phyloP scores from a whole-genome alignment of 2,329 filamentous ascomycete genomes.

The Penicillium sp. region DNA sequence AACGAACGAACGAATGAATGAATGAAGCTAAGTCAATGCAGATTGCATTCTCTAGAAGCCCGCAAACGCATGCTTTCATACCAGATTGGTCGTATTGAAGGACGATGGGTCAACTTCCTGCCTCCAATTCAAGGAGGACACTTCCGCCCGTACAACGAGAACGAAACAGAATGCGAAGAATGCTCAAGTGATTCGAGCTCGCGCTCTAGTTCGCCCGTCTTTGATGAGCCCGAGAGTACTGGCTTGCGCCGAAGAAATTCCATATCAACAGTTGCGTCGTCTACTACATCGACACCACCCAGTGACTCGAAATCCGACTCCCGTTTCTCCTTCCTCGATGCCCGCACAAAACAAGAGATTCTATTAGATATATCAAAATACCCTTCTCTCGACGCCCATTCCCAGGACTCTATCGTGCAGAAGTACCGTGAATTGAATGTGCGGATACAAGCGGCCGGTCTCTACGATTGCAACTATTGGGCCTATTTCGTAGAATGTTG shows the following conservation, averaged over 20 bases:
- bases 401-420: constrained; percentile 68
- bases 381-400: constrained; percentile 67
- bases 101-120: constrained; percentile 79
- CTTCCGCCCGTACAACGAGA: constrained; percentile 57
- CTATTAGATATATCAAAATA: constrained; percentile 75
- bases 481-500: constrained; percentile 71
- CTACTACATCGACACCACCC: constrained; percentile 24
- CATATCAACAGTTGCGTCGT: constrained; percentile 23
- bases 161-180: constrained; percentile 35
- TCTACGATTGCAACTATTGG: constrained; percentile 80
- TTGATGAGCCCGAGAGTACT: constrained; percentile 46
- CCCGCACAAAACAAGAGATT: constrained; percentile 69
- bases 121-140: constrained; percentile 88
- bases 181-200: constrained; percentile 53
- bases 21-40: background rate
- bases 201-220: constrained; percentile 54
- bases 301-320: constrained; percentile 26
- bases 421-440: constrained; percentile 79
- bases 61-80: constrained; percentile 73
- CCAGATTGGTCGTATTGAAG: constrained; percentile 76
- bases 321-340: constrained; percentile 63
- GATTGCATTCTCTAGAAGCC: constrained; percentile 77
- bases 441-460: constrained; percentile 66
- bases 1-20: too few relatives aligned
- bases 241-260: constrained; percentile 35